Evolutionary conservation across 78 protist genomes (phyloP).

Genomic region (Cavenderia fasciculata): DNA sequence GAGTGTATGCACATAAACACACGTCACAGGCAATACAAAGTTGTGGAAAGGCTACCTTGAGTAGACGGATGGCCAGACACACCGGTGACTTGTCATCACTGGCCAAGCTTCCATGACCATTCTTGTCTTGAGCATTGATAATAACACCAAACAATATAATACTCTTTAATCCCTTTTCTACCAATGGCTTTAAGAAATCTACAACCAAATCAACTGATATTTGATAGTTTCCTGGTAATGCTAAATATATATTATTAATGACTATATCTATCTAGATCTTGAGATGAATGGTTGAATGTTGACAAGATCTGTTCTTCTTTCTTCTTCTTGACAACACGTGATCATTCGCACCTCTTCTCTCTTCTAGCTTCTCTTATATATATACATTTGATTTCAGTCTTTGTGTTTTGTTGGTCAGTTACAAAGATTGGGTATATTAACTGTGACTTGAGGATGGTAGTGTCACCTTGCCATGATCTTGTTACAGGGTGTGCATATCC

Average conservation of each 20-base stretch:
- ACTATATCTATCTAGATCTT: not conserved
- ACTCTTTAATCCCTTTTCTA: conserved; percentile 82
- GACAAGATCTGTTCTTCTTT: not conserved
- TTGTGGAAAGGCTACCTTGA: conserved; percentile 57
- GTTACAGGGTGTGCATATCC: conserved; percentile 75
- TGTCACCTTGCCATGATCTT: conserved; percentile 82
- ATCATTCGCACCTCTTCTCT: not conserved
- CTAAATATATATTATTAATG: not conserved
- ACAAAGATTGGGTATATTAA: conserved; percentile 87
- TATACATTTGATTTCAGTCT: conserved; percentile 71
- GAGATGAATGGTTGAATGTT: not conserved
- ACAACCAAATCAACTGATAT: conserved; percentile 46
- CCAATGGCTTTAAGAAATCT: conserved; percentile 77
- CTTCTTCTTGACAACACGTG: not conserved
- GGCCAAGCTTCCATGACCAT: conserved; percentile 51
- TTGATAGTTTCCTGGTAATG: conserved; percentile 79
- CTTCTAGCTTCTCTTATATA: not conserved
- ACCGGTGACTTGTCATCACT: conserved; percentile 44
- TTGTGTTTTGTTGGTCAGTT: conserved; percentile 30
- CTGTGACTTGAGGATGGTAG: conserved; percentile 48
- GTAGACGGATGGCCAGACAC: conserved; percentile 19
- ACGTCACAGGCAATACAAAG: conserved; percentile 83
- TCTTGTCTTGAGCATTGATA: conserved; percentile 25
- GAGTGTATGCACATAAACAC: conserved; percentile 89
- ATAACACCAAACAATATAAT: conserved; percentile 91